Evolutionary conservation across 768 basidiomycete genomes (phyloP), one percentile per base, ranked within the genome.

Genomic region (Boletus speciosus): DNA sequence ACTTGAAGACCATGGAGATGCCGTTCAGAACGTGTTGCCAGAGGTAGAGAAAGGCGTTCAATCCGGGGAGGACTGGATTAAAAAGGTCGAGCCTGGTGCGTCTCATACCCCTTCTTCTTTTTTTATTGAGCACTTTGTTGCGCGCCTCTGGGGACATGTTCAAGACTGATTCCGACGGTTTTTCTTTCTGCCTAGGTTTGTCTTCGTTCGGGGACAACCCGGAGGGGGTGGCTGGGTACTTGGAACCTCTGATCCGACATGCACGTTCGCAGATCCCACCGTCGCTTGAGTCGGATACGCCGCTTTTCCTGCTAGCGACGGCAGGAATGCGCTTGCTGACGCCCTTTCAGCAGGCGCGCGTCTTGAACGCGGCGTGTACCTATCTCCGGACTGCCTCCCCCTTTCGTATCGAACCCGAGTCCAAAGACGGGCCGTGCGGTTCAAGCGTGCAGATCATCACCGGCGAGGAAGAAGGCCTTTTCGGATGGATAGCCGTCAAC

Each of bases 401-500:
- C 51, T 98, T 98, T 73, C 81, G 79, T 49, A 81, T 97, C 54
- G 89, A 88, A 37, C 73, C 69, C 9, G 78, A 82, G 15, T 85
- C 86, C 12, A 68, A 74, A 5, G 73, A 76, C 36, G 93, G 92
- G 10, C 92, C 91, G 4, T 99, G 96, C 69, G 91, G 91, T n/a
- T 83, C 90, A 45, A 94, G 88, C 62, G 84, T 98, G 2, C 85
- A 88, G 41, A 93, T 98, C 57, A 98, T 98, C 63, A 91, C 92
- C 4, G 97, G 97, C 54, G 95, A 98, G 71, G 97, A 99, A 71
- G 97, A 99, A 66, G 97, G 97, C 0, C 75, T 98, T 40, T 98
- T 94, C 71, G 97, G 97, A 0, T 99, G 97, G 97, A 93, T 99
- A 52, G 94, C 95, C 0, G 93, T 98, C 63, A 99, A 98, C 72